phyloP scores from a whole-genome alignment of 2,329 filamentous ascomycete species.

The Phyllosticta capitalensis region DNA sequence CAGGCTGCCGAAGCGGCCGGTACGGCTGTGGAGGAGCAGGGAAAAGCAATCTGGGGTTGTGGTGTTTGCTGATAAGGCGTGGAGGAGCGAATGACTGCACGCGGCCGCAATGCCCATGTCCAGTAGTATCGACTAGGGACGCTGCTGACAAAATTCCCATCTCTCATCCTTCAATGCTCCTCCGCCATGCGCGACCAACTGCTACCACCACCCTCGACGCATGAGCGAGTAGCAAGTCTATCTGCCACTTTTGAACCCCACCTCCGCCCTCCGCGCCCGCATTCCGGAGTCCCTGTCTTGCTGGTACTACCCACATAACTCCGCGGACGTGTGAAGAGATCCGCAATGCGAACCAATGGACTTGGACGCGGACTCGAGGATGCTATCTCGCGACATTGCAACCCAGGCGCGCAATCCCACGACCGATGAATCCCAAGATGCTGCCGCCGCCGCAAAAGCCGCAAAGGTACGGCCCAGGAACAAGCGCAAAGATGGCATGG shows the following conservation, averaged over 20 bases:
- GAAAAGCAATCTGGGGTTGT: not conserved
- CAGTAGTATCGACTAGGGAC: not conserved
- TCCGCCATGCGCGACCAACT: not conserved
- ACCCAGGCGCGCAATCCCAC: not conserved
- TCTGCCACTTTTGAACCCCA: not conserved
- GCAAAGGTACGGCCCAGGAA: slow-evolving; percentile 23
- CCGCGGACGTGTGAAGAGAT: not conserved
- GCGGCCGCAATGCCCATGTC: not conserved
- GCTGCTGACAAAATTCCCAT: not conserved
- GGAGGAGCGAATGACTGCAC: not conserved
- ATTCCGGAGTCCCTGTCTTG: not conserved
- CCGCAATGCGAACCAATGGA: slow-evolving; percentile 11
- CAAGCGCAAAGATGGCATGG: slow-evolving; percentile 24
- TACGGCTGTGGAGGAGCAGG: not conserved
- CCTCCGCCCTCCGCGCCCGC: not conserved
- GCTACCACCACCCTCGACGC: not conserved
- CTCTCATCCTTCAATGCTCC: not conserved
- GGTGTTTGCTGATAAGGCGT: not conserved
- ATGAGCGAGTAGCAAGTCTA: not conserved
- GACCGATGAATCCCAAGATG: not conserved
- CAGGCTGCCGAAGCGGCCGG: not conserved
- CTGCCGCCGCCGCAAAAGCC: slow-evolving; percentile 3
- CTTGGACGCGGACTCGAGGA: slow-evolving; percentile 9
- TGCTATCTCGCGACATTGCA: slow-evolving; percentile 15
- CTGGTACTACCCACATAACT: not conserved